These are phyloP conservation scores for Crithidia expoeki DNA, from an alignment of 208 protist species.

Conservation along the genomic window DNA sequence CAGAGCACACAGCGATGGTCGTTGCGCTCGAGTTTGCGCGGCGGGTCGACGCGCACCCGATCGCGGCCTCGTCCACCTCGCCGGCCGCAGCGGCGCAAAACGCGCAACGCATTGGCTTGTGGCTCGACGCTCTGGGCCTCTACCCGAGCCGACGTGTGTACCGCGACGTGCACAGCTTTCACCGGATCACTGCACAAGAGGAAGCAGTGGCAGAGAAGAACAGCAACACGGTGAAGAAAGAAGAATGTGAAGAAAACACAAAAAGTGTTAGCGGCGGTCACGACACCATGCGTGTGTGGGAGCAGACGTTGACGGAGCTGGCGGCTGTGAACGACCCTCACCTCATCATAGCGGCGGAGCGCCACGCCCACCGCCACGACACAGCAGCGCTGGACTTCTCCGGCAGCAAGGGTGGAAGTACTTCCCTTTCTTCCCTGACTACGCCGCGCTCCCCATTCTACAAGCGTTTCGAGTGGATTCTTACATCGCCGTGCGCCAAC, in stretches of 20 bases:
- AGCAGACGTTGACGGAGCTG: slow-evolving; percentile 25
- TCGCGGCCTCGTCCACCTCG: slow-evolving; percentile 40
- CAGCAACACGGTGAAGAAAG: background rate
- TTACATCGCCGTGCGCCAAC: slow-evolving; percentile 78
- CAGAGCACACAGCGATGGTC: slow-evolving; percentile 82
- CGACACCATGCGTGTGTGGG: slow-evolving; percentile 18
- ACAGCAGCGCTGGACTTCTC: background rate
- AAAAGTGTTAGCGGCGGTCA: background rate
- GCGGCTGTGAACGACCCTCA: slow-evolving; percentile 20
- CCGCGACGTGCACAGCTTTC: slow-evolving; percentile 29
- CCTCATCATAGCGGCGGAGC: slow-evolving; percentile 21
- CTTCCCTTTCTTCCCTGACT: slow-evolving; percentile 20
- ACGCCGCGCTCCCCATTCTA: slow-evolving; percentile 45
- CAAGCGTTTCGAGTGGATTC: slow-evolving; percentile 43
- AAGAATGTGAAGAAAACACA: background rate
- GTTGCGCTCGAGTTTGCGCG: slow-evolving; percentile 73
- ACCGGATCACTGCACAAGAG: background rate
- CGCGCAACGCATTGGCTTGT: slow-evolving; percentile 53
- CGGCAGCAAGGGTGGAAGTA: background rate
- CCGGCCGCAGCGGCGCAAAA: slow-evolving; percentile 47
- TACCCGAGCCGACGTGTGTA: slow-evolving; percentile 57
- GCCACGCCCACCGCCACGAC: slow-evolving; percentile 29
- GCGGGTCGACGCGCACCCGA: slow-evolving; percentile 53
- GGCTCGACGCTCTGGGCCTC: slow-evolving; percentile 56
- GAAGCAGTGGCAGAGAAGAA: background rate